A percentile compares a stretch with the other conserved stretches of the same genome.
These are phyloP conservation scores for Taiozyma sp. DNA, from an alignment of 1,139 yeast genomes.

Conservation along the genomic window DNA sequence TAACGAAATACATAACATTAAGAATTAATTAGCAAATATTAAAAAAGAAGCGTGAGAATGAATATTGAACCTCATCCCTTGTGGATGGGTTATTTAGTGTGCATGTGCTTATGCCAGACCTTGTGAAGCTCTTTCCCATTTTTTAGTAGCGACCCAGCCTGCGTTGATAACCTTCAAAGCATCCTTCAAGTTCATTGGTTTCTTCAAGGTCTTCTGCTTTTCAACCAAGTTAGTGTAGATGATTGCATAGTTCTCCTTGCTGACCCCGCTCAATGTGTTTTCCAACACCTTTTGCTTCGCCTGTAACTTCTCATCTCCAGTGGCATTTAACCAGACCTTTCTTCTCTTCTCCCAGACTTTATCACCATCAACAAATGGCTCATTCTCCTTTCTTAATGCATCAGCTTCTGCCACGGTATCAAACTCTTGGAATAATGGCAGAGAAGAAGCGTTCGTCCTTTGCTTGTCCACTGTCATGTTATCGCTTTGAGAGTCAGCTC, in stretches of 20 bases:
- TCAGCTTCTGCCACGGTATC: constrained; percentile 28
- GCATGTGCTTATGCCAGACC: constrained; percentile 18
- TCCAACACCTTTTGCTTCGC: constrained; percentile 20
- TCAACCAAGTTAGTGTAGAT: constrained; percentile 54
- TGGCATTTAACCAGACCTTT: constrained; percentile 45
- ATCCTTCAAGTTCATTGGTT: constrained; percentile 55
- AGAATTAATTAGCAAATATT: not conserved
- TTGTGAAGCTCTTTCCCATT: constrained; percentile 47
- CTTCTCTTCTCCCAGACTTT: constrained; percentile 57
- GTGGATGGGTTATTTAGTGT: not conserved
- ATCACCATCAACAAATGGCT: constrained; percentile 39
- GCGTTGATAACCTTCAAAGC: constrained; percentile 53
- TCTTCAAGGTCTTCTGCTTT: constrained; percentile 50
- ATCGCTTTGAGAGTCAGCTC: not conserved
- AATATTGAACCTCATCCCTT: not conserved
- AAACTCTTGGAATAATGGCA: constrained; percentile 25
- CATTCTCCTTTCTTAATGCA: constrained; percentile 21
- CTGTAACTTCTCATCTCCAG: constrained; percentile 20
- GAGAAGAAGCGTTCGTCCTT: not conserved
- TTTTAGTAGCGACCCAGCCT: constrained; percentile 64
- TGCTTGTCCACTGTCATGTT: not conserved
- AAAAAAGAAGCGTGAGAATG: not conserved
- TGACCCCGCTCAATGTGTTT: constrained; percentile 22
- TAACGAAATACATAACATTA: not conserved
- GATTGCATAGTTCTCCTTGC: constrained; percentile 43